Evolutionary conservation across 176 grass and related monocot genomes (phyloP), one percentile per base, ranked within the genome.

Genomic region (Chloris gayana): DNA sequence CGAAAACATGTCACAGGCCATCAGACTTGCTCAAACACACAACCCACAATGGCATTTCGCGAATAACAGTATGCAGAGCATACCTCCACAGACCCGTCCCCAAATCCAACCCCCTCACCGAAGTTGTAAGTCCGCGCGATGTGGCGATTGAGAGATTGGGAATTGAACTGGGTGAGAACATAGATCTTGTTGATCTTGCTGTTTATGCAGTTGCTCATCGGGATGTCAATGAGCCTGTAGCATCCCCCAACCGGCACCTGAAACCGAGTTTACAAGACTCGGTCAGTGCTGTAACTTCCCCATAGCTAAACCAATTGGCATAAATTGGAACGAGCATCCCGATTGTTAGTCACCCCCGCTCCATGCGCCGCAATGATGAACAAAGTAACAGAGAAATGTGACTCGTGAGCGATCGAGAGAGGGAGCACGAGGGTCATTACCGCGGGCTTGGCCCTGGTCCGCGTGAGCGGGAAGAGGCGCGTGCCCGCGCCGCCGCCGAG

Each of bases 191-290:
- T 90, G 53, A 96, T 92, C 35, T 89, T 89, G 82, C 93, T 96
- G 82, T 92, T 90, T 66, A 96, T 89, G 75, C 93, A 92, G 53
- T 92, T 96, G 88, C 93, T 96, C 70, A 96, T 87, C 13, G 90
- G 90, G 44, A 96, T 80, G 47, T 96, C 93, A 22, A 96, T 90
- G 17, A 96, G 72, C 85, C 93, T 86, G 75, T 96, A 92, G 58
- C 85, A 90, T 6, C 93, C 93, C 34, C 93, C 93, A 15, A 96
- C 75, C 4, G 93, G 88, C 25, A 96, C 93, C 93, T 96, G 66
- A 73, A 32, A 33, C 11, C 34, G 72, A 71, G 33, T 22, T 70
- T 19, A 13, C 63, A 17, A 46, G 30, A 41, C 2, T n/a, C 4
- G 44, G 51, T 81, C 67, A 88, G 66, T 61, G 71, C 0, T 7